A percentile compares a stretch with the other conserved stretches of the same genome.
These are phyloP conservation scores for Myxozyma melibiosi DNA, from an alignment of 805 yeast species.

Conservation along the genomic window DNA sequence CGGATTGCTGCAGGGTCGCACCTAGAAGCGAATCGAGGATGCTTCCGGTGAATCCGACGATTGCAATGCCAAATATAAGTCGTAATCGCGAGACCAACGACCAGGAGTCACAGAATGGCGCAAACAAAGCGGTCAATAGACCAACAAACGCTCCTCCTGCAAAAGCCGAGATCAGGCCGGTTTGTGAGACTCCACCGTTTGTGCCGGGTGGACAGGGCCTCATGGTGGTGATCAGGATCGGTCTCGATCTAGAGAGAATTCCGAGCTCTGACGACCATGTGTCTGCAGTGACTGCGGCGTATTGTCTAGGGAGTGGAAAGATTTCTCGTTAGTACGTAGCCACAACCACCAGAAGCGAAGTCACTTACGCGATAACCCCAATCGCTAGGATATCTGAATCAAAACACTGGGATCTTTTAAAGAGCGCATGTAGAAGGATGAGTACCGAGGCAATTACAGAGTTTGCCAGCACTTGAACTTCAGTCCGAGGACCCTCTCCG, in stretches of 20 bases:
- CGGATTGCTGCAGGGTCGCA: conserved; percentile 46
- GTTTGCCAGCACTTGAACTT: conserved; percentile 49
- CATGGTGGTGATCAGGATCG: conserved; percentile 48
- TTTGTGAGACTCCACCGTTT: conserved; percentile 49
- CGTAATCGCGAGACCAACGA: conserved; percentile 19
- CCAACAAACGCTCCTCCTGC: conserved; percentile 46
- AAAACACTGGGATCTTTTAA: conserved; percentile 8
- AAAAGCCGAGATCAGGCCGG: conserved; percentile 45
- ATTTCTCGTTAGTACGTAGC: neutral
- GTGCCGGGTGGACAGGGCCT: conserved; percentile 51
- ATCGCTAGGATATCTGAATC: conserved; percentile 28
- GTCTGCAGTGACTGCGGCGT: conserved; percentile 51
- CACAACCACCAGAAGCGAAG: too few species aligned
- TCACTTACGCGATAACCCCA: conserved; percentile 38
- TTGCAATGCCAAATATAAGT: conserved; percentile 40
- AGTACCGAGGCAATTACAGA: conserved; percentile 46
- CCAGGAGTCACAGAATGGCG: conserved; percentile 33
- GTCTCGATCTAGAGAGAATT: conserved; percentile 45
- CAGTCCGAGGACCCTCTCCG: conserved; percentile 44
- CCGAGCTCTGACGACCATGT: conserved; percentile 55
- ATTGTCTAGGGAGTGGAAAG: conserved; percentile 38
- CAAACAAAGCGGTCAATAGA: conserved; percentile 37
- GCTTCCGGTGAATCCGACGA: conserved; percentile 46
- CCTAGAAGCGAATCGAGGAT: conserved; percentile 50
- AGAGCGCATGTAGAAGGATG: conserved; percentile 38